Evolutionary conservation across 306 rosid genomes (phyloP), one percentile per base, ranked within the genome.

Genomic region (Ammopiptanthus mongolicus): DNA sequence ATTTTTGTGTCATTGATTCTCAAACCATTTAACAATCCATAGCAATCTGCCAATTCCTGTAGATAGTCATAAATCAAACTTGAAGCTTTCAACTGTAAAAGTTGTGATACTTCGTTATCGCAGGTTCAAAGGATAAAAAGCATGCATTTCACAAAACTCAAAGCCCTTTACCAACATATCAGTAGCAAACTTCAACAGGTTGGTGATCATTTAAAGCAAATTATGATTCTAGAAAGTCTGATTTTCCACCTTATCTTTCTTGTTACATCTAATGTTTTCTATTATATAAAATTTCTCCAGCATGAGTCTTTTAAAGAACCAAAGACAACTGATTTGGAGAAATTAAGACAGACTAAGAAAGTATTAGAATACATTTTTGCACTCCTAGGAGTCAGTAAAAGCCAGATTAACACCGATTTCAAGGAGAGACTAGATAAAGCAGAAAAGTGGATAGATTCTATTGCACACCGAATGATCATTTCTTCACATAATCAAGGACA

Each of bases 111-210:
- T 63, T 74, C 36, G 41, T 65, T 48, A 7, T 56, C 65, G 69
- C 76, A 84, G 84, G 52, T 71, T 59, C 82, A 71, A 33, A 58
- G 0, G 55, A 41, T 84, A 15, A 84, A 37, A 11, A n/a, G 8
- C 25, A 5, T 17, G 19, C 23, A 64, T 65, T 34, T 8, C 3
- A 0, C 23, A 11, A 12, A 1, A 33, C 19, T 80, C 15, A 3
- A 0, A 5, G 0, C 0, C 1, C 0, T 52, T 3, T 58, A 65
- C 42, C 25, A 23, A 5, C 2, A 15, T 0, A 0, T 71, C 5
- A 7, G 1, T 17, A 19, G 4, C 9, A n/a, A 5, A 6, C 73
- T 58, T 65, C 25, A 58, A 13, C 44, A 47, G 69, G 84, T 84
- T 50, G 65, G 52, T 58, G 58, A 65, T 64, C 14, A 36, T 21